Conservation (phyloP, 495 filamentous ascomycete species). For the Talaromyces nanjingensis region DNA sequence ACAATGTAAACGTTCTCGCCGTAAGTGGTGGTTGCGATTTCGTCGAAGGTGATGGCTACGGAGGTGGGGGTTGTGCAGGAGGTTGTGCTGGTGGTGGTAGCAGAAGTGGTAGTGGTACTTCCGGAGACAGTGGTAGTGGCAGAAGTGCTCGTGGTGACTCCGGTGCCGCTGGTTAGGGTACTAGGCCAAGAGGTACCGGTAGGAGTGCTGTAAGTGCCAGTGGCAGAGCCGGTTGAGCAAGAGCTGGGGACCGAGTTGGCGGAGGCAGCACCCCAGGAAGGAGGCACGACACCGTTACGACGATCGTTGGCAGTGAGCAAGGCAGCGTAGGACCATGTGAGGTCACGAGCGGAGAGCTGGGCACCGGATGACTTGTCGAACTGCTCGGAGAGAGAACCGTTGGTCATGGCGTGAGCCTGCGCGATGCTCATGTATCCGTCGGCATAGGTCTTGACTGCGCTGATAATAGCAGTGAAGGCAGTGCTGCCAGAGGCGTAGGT, state of each 20-base stretch:
- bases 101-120: constrained; percentile 15
- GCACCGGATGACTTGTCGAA: constrained; percentile 44
- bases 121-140: constrained; percentile 16
- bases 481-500: constrained; percentile 31
- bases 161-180: constrained; percentile 34
- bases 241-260: constrained; percentile 44
- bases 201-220: constrained; percentile 52
- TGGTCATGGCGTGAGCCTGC: constrained; percentile 29
- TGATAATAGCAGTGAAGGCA: constrained; percentile 31
- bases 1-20: constrained; percentile 56
- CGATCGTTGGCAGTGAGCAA: constrained; percentile 42
- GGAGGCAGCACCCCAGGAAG: constrained; percentile 48
- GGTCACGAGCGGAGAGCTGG: constrained; percentile 46
- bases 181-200: constrained; percentile 50
- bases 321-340: constrained; percentile 49
- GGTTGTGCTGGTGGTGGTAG: constrained; percentile 23
- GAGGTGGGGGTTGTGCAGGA: constrained; percentile 36
- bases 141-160: constrained; percentile 25
- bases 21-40: constrained; percentile 42
- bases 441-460: constrained; percentile 39
- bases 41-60: constrained; percentile 55
- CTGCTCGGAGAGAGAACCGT: constrained; percentile 56
- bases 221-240: constrained; percentile 45
- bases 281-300: constrained; percentile 39
- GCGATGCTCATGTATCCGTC: constrained; percentile 43